These are phyloP conservation scores for Chondrus crispus DNA, from an alignment of 23 red algal genomes.

Conservation along the genomic window DNA sequence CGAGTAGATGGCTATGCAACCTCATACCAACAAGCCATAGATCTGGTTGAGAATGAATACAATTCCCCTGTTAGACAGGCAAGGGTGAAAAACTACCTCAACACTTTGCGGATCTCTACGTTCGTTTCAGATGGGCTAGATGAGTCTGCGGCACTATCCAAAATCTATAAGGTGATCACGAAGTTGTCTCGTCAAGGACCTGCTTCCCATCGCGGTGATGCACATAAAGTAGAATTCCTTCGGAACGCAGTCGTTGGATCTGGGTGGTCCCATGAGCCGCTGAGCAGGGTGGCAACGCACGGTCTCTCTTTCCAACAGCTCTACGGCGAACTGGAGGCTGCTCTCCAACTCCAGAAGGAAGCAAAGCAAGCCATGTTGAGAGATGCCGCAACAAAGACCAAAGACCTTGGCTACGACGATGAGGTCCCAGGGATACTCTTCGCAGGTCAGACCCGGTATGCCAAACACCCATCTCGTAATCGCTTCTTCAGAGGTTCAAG, in stretches of 20 bases:
- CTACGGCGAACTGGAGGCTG: not conserved
- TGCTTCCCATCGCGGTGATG: not conserved
- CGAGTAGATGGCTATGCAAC: not conserved
- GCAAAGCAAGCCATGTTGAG: not conserved
- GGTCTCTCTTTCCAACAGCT: not conserved
- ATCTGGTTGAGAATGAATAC: not conserved
- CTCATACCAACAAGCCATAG: not conserved
- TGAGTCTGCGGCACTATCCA: not conserved
- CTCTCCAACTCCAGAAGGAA: not conserved
- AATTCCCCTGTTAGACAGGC: constrained; percentile 7
- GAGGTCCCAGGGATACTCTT: not conserved
- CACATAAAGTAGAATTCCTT: not conserved
- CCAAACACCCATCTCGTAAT: not conserved
- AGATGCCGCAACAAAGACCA: not conserved
- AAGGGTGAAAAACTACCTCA: not conserved
- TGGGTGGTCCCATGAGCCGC: not conserved
- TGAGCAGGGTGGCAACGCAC: not conserved
- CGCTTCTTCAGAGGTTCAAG: too few species aligned
- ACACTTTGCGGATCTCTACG: not conserved
- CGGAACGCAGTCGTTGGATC: not conserved
- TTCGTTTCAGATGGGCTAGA: not conserved
- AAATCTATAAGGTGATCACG: not conserved
- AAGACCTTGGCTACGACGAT: not conserved
- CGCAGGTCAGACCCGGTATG: not conserved
- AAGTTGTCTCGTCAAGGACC: not conserved